Conservation (phyloP, 2,329 filamentous ascomycete species). For the Nothomitra cinnamomea region DNA sequence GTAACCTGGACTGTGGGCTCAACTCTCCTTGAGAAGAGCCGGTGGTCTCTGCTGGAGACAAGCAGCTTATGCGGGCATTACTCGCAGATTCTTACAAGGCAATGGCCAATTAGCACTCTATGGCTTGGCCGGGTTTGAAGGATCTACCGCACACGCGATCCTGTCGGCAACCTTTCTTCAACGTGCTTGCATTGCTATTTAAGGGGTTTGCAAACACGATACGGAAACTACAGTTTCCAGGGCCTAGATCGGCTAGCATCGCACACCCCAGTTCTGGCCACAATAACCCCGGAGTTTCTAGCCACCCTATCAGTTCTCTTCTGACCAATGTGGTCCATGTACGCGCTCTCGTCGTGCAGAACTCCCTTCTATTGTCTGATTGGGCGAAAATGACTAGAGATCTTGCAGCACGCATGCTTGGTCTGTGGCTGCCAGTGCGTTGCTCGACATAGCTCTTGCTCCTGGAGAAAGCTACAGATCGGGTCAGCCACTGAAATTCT, state of each 20-base stretch:
- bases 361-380: neutral
- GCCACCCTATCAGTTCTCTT: neutral
- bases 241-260: neutral
- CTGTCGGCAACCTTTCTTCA: conserved; percentile 6
- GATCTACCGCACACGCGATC: conserved; percentile 5
- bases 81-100: too few relatives aligned
- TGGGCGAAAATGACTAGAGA: neutral
- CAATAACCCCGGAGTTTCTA: neutral
- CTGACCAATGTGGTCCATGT: neutral
- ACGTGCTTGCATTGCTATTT: conserved; percentile 4
- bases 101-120: neutral
- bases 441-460: neutral
- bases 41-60: neutral
- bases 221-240: neutral
- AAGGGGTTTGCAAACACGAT: neutral
- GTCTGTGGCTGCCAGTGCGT: conserved; percentile 2
- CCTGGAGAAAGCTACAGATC: neutral
- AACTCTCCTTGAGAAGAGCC: neutral
- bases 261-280: neutral
- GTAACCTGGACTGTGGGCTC: neutral
- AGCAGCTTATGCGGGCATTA: neutral
- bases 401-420: neutral
- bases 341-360: neutral
- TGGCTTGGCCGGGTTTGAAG: neutral
- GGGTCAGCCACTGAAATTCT: neutral